phyloP scores from a whole-genome alignment of 371 early-diverging fungal species.

The Mycotypha africana region DNA sequence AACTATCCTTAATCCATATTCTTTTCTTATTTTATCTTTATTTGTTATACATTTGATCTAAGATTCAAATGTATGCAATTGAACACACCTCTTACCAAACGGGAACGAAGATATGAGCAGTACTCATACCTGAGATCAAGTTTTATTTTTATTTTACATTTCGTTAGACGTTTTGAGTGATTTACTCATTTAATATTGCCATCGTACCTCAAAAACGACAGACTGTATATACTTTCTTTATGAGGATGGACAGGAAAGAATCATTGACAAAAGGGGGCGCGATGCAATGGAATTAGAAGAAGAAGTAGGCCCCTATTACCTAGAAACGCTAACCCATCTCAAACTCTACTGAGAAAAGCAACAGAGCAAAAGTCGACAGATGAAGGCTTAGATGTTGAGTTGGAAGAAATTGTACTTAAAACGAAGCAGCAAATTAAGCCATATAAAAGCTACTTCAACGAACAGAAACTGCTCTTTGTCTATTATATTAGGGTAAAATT shows the following conservation, averaged over 20 bases:
- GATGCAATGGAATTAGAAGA: conserved; percentile 8
- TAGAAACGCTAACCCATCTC: conserved; percentile 1
- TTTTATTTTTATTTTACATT: no score
- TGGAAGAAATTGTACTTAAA: conserved; percentile 14
- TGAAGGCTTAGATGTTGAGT: conserved; percentile 7
- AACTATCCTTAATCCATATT: no score
- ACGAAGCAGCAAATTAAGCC: no score
- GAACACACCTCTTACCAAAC: no score
- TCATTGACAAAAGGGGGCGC: not conserved
- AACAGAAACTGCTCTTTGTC: conserved; percentile 11
- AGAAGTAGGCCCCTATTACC: conserved; percentile 1
- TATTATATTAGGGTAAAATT: conserved; percentile 11
- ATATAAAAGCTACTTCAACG: conserved; percentile 9
- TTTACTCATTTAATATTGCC: no score
- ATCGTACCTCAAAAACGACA: no score
- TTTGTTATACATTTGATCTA: no score
- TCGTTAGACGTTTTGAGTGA: no score
- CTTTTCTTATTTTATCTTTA: no score
- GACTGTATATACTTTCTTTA: conserved; percentile 4
- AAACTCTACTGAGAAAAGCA: conserved; percentile 8
- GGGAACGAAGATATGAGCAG: no score
- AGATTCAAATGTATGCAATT: no score
- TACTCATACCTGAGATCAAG: no score
- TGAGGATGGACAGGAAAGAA: conserved; percentile 2
- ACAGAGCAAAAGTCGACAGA: conserved; percentile 1